These are phyloP conservation scores for Xylaria sp. DNA, from an alignment of 2,329 filamentous ascomycete species.

Conservation along the genomic window DNA sequence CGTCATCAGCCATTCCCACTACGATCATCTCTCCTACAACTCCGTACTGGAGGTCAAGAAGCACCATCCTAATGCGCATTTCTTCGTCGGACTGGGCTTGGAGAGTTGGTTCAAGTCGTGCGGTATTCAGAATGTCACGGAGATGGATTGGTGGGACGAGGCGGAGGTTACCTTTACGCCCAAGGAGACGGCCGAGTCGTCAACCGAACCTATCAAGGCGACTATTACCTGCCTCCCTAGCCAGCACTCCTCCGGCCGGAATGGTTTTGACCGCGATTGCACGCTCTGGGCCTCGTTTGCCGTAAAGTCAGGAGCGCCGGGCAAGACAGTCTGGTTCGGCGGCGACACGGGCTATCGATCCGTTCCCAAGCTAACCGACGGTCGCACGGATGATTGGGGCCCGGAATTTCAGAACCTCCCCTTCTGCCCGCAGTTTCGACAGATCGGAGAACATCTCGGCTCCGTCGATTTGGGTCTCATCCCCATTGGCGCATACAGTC, in stretches of 20 bases:
- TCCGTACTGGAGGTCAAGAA: conserved; percentile 67
- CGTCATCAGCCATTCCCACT: conserved; percentile 85
- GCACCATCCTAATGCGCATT: conserved; percentile 72
- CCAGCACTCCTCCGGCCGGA: conserved; percentile 73
- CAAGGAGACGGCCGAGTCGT: conserved; percentile 28
- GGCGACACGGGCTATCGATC: conserved; percentile 87
- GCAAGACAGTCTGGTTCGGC: conserved; percentile 78
- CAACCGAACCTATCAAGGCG: conserved; percentile 56
- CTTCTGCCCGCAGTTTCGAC: conserved; percentile 73
- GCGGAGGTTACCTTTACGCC: conserved; percentile 59
- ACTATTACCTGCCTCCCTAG: conserved; percentile 73
- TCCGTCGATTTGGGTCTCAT: conserved; percentile 90
- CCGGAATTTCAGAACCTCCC: conserved; percentile 62
- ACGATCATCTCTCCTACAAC: conserved; percentile 80
- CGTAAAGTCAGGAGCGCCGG: conserved; percentile 55
- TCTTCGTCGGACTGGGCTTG: conserved; percentile 80
- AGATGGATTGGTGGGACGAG: conserved; percentile 94
- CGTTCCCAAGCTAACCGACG: conserved; percentile 59
- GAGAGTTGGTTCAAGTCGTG: conserved; percentile 71
- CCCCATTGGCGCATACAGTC: conserved; percentile 85
- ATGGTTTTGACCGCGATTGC: conserved; percentile 60
- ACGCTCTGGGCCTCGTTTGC: conserved; percentile 90
- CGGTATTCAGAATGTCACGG: conserved; percentile 72
- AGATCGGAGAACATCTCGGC: conserved; percentile 74
- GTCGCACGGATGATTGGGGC: conserved; percentile 63